A percentile compares a stretch with the other conserved stretches of the same genome.
phyloP scores from a whole-genome alignment of 768 basidiomycete species.

The Psilocybe sp. region DNA sequence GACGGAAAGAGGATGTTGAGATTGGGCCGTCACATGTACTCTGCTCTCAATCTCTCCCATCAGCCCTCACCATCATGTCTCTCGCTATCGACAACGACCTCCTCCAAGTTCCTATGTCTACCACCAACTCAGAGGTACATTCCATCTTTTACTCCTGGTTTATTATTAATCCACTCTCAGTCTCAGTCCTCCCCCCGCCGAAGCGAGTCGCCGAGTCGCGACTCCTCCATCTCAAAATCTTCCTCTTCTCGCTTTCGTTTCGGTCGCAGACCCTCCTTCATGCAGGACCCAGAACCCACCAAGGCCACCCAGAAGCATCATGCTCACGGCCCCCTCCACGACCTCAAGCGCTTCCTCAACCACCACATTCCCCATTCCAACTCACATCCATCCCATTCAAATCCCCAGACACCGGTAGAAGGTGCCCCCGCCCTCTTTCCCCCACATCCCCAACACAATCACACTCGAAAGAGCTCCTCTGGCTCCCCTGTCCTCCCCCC shows the following conservation, averaged over 20 bases:
- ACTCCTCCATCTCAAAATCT: constrained; percentile 15
- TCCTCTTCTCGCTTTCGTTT: constrained; percentile 23
- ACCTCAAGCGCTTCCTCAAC: constrained; percentile 94
- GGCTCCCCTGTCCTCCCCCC: constrained; percentile 11
- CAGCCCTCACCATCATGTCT: constrained; percentile 7
- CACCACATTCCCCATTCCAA: constrained; percentile 74
- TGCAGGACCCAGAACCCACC: constrained; percentile 15
- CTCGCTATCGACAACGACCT: constrained; percentile 4
- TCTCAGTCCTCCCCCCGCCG: constrained; percentile 18
- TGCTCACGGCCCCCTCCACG: constrained; percentile 72
- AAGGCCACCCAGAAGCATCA: constrained; percentile 13
- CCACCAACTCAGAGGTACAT: background rate
- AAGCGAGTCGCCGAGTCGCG: constrained; percentile 17
- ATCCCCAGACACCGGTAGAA: constrained; percentile 18
- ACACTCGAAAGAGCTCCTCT: constrained; percentile 3
- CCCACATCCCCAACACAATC: constrained; percentile 1
- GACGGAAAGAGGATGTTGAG: background rate
- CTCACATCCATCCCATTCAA: constrained; percentile 26
- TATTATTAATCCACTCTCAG: constrained; percentile 5
- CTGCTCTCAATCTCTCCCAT: background rate
- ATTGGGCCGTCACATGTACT: background rate
- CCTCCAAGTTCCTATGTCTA: constrained; percentile 1
- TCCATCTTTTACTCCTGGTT: background rate
- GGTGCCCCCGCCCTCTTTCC: constrained; percentile 10
- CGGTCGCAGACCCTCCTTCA: constrained; percentile 17